Evolutionary conservation across 148 eudicot species (phyloP).

Genomic region (Rhododendron ovatum): DNA sequence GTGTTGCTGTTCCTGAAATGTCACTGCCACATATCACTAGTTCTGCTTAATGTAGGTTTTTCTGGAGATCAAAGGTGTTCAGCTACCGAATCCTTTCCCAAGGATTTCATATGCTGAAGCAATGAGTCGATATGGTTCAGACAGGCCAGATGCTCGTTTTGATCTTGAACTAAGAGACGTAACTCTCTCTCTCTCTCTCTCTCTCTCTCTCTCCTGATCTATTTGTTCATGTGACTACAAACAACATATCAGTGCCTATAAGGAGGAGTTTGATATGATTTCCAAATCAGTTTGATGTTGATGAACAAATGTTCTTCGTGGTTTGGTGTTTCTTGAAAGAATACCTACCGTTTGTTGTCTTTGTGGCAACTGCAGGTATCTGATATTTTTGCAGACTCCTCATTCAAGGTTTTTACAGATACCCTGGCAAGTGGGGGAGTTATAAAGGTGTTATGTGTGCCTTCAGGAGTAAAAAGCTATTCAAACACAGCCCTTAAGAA

Average conservation of each 20-base stretch:
- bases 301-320: conserved; percentile 1
- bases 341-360: not conserved
- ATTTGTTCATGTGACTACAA: not conserved
- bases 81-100: conserved; percentile 87
- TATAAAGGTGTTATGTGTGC: conserved; percentile 69
- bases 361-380: conserved; percentile 58
- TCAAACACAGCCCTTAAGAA: conserved; percentile 88
- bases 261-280: not conserved
- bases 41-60: conserved; percentile 62
- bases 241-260: not conserved
- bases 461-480: conserved; percentile 70
- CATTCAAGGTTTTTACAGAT: conserved; percentile 88
- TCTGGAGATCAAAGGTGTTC: conserved; percentile 80
- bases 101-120: conserved; percentile 96
- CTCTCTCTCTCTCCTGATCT: not conserved
- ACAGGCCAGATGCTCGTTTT: conserved; percentile 93
- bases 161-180: conserved; percentile 89
- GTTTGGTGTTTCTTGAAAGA: not conserved
- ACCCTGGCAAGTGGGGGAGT: conserved; percentile 63
- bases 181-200: conserved; percentile 15
- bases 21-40: not conserved
- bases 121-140: conserved; percentile 91
- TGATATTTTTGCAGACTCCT: conserved; percentile 52
- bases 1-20: not conserved
- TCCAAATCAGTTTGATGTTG: not conserved